Evolutionary conservation across 2,329 filamentous ascomycete genomes (phyloP), one percentile per base, ranked within the genome.

Genomic region (Neonectria coccinea): DNA sequence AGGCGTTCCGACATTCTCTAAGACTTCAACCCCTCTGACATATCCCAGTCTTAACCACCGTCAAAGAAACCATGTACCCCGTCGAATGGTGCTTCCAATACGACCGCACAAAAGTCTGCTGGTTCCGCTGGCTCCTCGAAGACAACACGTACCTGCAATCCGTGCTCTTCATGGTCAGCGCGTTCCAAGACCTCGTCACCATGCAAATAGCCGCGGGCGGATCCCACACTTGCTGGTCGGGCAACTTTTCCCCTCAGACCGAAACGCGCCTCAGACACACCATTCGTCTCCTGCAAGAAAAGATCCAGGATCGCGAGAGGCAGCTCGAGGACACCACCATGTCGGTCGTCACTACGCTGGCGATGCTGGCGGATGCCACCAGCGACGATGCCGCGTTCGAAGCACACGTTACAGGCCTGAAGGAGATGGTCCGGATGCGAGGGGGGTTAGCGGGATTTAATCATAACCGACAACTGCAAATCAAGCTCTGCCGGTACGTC

Each of bases 51-150:
- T 42, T 76, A 5, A 70, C 67, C 10, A 70, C 70, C 22, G 65
- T 75, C 58, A 72, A 73, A 47, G 67, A 77, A 6, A 65, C 65
- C 4, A 66, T 77, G 51, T 77, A 76, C 16, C 75, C 75, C 0
- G 63, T 69, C 29, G 75, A 77, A 48, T 70, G 70, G 69, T 77
- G 75, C 51, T 65, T 74, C 55, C 60, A 68, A 0, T 41, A 62
- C 1, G 74, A 77, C 56, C 22, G 14, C 3, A 61, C 64, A 33
- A 74, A 69, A 5, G 63, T 22, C 29, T 68, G 65, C 36, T 77
- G 75, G 73, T 75, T 74, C 39, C 62, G 69, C n/a, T 77, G 75
- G 75, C 62, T 77, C 6, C 58, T 73, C 2, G 62, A 68, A 36
- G 73, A 77, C 22, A 52, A 66, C 0, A 57, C 69, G 18, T 77